Conservation (phyloP, 306 rosid genomes). For the Senna tora region DNA sequence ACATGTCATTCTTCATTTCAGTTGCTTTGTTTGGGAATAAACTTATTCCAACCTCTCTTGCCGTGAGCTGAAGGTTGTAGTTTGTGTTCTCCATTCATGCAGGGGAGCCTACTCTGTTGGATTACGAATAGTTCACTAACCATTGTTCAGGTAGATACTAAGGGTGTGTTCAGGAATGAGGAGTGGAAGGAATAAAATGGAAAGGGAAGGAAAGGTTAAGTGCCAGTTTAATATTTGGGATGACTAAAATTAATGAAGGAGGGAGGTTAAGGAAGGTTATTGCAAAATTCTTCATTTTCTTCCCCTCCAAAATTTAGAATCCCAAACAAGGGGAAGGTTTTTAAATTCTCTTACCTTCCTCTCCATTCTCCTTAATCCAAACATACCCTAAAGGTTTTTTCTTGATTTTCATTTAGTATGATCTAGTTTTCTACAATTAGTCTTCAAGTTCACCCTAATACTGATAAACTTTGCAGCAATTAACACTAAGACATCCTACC, state of each 20-base stretch:
- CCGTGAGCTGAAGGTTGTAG: slow-evolving; percentile 31
- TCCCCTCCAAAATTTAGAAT: too few species aligned
- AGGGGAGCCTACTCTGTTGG: slow-evolving; percentile 98
- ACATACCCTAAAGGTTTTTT: slow-evolving; percentile 4
- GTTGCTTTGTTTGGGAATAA: slow-evolving; percentile 32
- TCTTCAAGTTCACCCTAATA: slow-evolving; percentile 23
- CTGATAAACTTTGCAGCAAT: slow-evolving; percentile 63
- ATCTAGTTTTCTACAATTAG: slow-evolving; percentile 20
- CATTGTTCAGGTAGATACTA: slow-evolving; percentile 64
- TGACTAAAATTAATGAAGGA: too few species aligned
- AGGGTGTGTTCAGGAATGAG: too few species aligned
- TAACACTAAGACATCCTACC: slow-evolving; percentile 65
- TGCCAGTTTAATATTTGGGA: too few species aligned
- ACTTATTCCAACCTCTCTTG: slow-evolving; percentile 33
- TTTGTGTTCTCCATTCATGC: slow-evolving; percentile 42
- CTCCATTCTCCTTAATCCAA: too few species aligned
- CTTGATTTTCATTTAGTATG: slow-evolving; percentile 18
- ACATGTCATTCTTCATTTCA: slow-evolving; percentile 30
- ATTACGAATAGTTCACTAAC: slow-evolving; percentile 72
- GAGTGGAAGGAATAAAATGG: too few species aligned
- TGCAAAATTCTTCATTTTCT: too few species aligned
- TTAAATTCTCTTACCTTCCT: too few species aligned
- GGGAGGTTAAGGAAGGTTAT: too few species aligned
- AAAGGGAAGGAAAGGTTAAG: too few species aligned
- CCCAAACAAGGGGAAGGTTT: too few species aligned